Conservation (phyloP, 2,329 filamentous ascomycete genomes). For the Pseudocercospora eumusae region DNA sequence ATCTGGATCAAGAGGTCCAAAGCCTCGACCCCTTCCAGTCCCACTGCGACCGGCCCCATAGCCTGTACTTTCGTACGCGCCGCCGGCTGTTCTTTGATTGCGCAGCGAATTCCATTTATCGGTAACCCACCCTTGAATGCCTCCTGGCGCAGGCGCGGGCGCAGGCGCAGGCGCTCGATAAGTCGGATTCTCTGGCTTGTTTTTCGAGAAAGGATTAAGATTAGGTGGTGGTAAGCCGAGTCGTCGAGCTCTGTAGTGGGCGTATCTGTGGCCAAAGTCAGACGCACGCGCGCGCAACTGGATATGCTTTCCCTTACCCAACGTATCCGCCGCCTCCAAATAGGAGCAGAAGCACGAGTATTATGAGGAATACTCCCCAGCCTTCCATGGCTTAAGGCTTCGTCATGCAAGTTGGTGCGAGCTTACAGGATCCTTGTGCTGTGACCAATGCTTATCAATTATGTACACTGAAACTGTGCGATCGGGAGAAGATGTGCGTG, state of each 20-base stretch:
- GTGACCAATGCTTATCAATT: neutral
- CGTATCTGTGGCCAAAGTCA: conserved; percentile 51
- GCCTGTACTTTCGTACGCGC: conserved; percentile 42
- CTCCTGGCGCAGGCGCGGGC: conserved; percentile 59
- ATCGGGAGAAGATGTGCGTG: neutral
- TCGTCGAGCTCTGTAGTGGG: conserved; percentile 69
- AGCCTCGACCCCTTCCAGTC: conserved; percentile 50
- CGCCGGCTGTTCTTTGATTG: conserved; percentile 66
- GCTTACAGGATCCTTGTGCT: neutral
- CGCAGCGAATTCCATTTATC: conserved; percentile 65
- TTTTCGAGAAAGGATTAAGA: conserved; percentile 66
- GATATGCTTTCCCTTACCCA: conserved; percentile 40
- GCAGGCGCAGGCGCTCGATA: conserved; percentile 57
- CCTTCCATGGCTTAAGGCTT: conserved; percentile 30
- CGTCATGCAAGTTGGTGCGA: conserved; percentile 9
- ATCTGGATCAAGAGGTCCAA: conserved; percentile 74
- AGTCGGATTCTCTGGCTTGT: conserved; percentile 27
- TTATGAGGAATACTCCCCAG: conserved; percentile 69
- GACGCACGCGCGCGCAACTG: neutral
- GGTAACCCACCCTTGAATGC: conserved; percentile 72
- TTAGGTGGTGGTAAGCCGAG: conserved; percentile 71
- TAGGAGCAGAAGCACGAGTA: conserved; percentile 65
- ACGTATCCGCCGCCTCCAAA: conserved; percentile 65
- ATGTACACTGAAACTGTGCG: neutral
- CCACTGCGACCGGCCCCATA: conserved; percentile 34